Evolutionary conservation across 2,329 filamentous ascomycete species (phyloP).

Genomic region (Fusarium nisikadoi): DNA sequence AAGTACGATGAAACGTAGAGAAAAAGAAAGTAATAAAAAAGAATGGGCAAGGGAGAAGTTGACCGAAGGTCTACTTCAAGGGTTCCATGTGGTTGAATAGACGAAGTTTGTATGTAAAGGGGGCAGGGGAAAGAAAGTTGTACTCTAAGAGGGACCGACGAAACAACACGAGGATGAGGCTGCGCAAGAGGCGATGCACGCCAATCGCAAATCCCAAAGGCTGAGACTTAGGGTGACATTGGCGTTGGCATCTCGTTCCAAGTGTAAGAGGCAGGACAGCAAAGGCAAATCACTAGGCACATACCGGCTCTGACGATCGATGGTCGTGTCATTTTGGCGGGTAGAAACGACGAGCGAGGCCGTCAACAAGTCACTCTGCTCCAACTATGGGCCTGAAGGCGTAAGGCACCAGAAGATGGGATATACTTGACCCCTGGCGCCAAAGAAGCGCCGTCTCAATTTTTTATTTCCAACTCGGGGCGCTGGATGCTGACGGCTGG

Average conservation of each 20-base stretch:
- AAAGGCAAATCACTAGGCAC: conserved; percentile 46
- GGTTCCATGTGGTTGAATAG: conserved; percentile 19
- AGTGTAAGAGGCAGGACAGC: conserved; percentile 16
- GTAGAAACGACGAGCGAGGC: conserved; percentile 26
- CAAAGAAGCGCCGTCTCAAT: conserved; percentile 21
- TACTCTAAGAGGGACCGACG: conserved; percentile 14
- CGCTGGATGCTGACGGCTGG: conserved; percentile 24
- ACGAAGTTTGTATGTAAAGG: conserved; percentile 27
- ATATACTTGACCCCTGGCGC: conserved; percentile 31
- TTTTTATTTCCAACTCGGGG: conserved; percentile 11
- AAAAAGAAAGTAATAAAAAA: conserved; percentile 34
- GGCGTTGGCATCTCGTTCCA: conserved; percentile 2
- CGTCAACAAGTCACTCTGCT: conserved; percentile 29
- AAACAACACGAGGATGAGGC: conserved; percentile 26
- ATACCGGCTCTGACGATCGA: conserved; percentile 70
- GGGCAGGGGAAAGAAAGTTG: conserved; percentile 22
- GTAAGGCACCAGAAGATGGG: conserved; percentile 30
- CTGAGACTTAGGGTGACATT: conserved; percentile 17
- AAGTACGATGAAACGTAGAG: conserved; percentile 35
- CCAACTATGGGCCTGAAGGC: conserved; percentile 23
- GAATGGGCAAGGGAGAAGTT: conserved; percentile 25
- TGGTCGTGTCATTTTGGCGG: conserved; percentile 66
- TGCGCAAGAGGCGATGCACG: conserved; percentile 23
- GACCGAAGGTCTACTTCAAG: conserved; percentile 16
- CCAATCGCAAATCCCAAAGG: conserved; percentile 12